Evolutionary conservation across 169 alveolate genomes (phyloP), one percentile per base, ranked within the genome.

Genomic region (Plasmodium inui): DNA sequence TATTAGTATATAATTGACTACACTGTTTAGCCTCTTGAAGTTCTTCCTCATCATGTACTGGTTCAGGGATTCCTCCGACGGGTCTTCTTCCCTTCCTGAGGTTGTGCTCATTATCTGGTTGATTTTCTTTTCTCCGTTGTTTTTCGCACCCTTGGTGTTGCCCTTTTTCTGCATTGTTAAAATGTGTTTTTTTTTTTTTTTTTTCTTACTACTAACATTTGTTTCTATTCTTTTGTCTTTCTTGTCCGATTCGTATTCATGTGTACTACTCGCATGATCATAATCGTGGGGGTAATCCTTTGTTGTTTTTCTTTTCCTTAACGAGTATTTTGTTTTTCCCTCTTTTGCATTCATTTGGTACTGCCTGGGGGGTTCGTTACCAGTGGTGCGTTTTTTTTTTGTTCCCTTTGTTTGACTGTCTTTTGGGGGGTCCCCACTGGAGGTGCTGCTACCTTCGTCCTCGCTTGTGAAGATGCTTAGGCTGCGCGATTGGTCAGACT

Each of bases 1-100:
- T 46, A 91, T 78, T 70, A 82, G 55, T 26, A 91, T 91, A 37
- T 91, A 91, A 71, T 91, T 91, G 37, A 82, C 76, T 46, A 82
- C 44, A 44, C 37, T 53, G 74, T 91, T 82, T 73, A 91, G 74
- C 37, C 95, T 74, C 26, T 81, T 91, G 70, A 57, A 91, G 78
- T 91, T 91, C 55, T 30, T 81, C 57, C 67, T 46, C 84, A 91
- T 70, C 44, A 82, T 91, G 84, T 71, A 81, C 8, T 71, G 76
- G 37, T 91, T 72, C 8, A 91, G 26, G 19, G 41, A 9, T 41
- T 85, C 85, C 32, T 85, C 79, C 32, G 85, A 73, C 3, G 37
- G 19, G 22, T 9, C 37, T 41, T 34, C 61, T 19, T 41, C n/a
- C 85, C 32, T 7, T 34, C 74, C 19, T 1, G 34, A 50, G 3